phyloP scores from a whole-genome alignment of 2,329 filamentous ascomycete genomes.

The Penicillium sp. region DNA sequence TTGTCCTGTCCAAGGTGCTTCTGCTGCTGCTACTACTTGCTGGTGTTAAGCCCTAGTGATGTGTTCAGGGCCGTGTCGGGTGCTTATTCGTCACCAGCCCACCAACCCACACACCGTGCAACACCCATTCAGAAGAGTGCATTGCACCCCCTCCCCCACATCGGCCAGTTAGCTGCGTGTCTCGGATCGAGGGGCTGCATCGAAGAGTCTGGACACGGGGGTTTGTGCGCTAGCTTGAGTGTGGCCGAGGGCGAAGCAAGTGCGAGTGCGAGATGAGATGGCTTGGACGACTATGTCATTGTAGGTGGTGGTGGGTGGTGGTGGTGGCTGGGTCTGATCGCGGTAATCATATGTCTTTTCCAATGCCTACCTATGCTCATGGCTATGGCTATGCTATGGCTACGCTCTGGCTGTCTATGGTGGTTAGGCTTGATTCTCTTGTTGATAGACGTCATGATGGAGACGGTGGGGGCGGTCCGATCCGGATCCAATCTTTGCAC shows the following conservation, averaged over 20 bases:
- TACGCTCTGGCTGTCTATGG: too few relatives aligned
- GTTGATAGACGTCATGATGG: constrained; percentile 17
- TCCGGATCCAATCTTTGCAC: constrained; percentile 17
- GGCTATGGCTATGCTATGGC: too few relatives aligned
- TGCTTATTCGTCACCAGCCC: constrained; percentile 20
- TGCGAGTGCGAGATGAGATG: neutral
- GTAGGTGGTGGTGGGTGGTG: too few relatives aligned
- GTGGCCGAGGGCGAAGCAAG: too few relatives aligned
- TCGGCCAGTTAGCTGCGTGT: neutral
- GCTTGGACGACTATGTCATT: neutral
- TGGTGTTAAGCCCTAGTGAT: too few relatives aligned
- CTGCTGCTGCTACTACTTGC: too few relatives aligned
- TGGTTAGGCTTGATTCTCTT: neutral
- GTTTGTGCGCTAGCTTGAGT: neutral
- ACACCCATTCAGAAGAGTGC: neutral
- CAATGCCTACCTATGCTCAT: neutral
- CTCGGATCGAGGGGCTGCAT: neutral
- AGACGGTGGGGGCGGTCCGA: constrained; percentile 19
- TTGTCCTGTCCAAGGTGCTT: too few relatives aligned
- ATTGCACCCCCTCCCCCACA: neutral
- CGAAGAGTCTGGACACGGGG: constrained; percentile 19
- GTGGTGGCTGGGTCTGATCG: constrained; percentile 8
- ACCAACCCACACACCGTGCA: constrained; percentile 5
- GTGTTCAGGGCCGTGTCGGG: constrained; percentile 13
- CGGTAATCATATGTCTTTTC: too few relatives aligned